Evolutionary conservation across 495 filamentous ascomycete species (phyloP), one percentile per base, ranked within the genome.

Genomic region (Lophiostoma macrostomum): DNA sequence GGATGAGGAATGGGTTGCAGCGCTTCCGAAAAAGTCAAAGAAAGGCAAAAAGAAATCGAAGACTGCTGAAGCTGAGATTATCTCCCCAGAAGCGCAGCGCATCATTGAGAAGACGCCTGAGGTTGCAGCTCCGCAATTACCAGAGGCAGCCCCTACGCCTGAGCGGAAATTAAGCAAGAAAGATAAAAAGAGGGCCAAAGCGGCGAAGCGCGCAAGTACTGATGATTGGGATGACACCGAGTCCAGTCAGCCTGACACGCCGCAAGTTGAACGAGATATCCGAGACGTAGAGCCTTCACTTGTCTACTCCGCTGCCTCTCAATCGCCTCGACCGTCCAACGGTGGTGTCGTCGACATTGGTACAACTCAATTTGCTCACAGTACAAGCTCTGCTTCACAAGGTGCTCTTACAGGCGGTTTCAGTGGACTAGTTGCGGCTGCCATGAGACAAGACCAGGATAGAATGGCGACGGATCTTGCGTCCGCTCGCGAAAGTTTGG

Each of bases 111-210:
- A 25, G 28, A 35, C 37, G 24, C 22, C 39, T 13, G 35, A 35
- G 4, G 25, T 29, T 10, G 58, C 50, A 52, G 22, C 32, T n/a
- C n/a, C 22, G n/a, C 12, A 19, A 18, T 20, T 48, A 13, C 29
- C 43, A 29, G 58, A 53, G 19, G 28, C 49, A 23, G 19, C 22
- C 2, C 45, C 43, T 0, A 55, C 56, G 28, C 50, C 40, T 14
- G 44, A 54, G 24, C 25, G 27, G 24, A 44, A 50, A 11, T 25
- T 44, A 34, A 64, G 55, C 42, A 59, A 64, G 40, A 64, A 60
- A 42, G 51, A 53, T 1, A 60, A 56, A 41, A 63, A 64, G 52
- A 61, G 52, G 29, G 55, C 27, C 16, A 64, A 60, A 30, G 37
- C 37, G 13, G 35, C 42, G 4, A 63, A 58, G 32, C 46, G 45